Evolutionary conservation across 2,329 filamentous ascomycete genomes (phyloP).

Genomic region (Pseudogymnoascus sp.): DNA sequence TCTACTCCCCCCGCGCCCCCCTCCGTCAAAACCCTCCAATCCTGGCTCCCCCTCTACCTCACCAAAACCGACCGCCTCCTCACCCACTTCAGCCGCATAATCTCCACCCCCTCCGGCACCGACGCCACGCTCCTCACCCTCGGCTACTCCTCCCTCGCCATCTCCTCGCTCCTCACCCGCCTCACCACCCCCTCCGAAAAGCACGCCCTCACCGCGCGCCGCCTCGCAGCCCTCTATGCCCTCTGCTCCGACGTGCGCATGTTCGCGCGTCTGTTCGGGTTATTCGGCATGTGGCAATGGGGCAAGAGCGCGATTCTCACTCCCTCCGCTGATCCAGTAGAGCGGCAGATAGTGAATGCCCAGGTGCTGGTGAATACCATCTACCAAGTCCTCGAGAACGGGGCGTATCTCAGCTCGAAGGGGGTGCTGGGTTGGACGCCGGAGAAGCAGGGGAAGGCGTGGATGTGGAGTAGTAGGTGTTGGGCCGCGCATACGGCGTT

Average conservation of each 20-base stretch:
- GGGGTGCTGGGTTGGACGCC: slow-evolving; percentile 58
- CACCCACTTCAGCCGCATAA: slow-evolving; percentile 52
- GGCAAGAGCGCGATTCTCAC: slow-evolving; percentile 42
- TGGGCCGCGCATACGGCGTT: slow-evolving; percentile 75
- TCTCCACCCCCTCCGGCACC: slow-evolving; percentile 62
- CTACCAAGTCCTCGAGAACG: slow-evolving; percentile 81
- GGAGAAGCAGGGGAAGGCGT: slow-evolving; percentile 54
- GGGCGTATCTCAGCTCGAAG: slow-evolving; percentile 68
- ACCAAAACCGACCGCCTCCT: slow-evolving; percentile 33
- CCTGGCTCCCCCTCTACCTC: slow-evolving; percentile 31
- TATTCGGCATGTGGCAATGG: slow-evolving; percentile 69
- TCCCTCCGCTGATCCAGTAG: slow-evolving; percentile 37
- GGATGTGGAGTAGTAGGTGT: slow-evolving; percentile 67
- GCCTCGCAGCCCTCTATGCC: slow-evolving; percentile 54
- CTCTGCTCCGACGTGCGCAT: slow-evolving; percentile 66
- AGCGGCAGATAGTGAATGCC: slow-evolving; percentile 52
- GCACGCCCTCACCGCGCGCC: slow-evolving; percentile 44
- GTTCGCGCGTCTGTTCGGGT: slow-evolving; percentile 69
- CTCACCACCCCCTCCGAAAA: slow-evolving; percentile 48
- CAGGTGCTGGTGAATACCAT: slow-evolving; percentile 62
- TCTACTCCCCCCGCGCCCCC: slow-evolving; percentile 17
- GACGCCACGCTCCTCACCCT: slow-evolving; percentile 64
- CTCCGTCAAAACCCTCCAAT: slow-evolving; percentile 20
- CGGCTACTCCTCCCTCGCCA: slow-evolving; percentile 59
- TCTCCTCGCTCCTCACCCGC: slow-evolving; percentile 44